Base-by-base conservation (phyloP, 495 filamentous ascomycete genomes). In the Platismatia glauca region DNA sequence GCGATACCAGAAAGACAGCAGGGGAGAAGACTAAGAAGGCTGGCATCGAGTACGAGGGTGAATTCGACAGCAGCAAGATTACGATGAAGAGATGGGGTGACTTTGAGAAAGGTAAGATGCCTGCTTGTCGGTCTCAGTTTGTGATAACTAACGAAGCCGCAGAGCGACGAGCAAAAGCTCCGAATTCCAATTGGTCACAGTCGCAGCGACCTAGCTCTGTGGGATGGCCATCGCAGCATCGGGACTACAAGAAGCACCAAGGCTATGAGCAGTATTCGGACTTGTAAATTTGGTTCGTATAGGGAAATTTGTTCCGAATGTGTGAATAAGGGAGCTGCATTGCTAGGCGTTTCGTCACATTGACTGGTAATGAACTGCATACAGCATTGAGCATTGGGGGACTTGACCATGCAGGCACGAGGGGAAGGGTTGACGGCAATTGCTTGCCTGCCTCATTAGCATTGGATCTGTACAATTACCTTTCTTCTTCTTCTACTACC, bases 81-180 rank as follows among this genome's bases (percentile, higher is more conserved):
- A 96, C 93, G 43, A 96, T 97, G 93, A 95, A 94, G 79, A 74
- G 92, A 62, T 98, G 94, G 94, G 89, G 86, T 55, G 94, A 97
- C 76, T 98, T 97, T 72, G 94, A 98, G 77, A 87, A 85, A 72
- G 87, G 83, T 85, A 76, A 69, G 75, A 33, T 55, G 20, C 27
- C 13, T 41, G 43, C 35, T 24, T 29, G 22, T 33, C 13, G 43
- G 48, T 9, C 41, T 11, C 35, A 33, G 15, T 18, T 16, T 31
- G 57, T 50, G n/a, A n/a, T 20, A 27, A 20, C 52, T 65, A 37
- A 52, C 12, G 22, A 33, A 20, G 16, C 22, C 55, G 63, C 70
- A 77, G 76, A 77, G 64, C 74, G 76, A 43, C 65, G 76, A 63
- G 60, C 71, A 37, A 76, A 70, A 65, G 71, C 64, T 0, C 72